Evolutionary conservation across 116 monocot species (phyloP), one percentile per base, ranked within the genome.

Genomic region (Trichopus zeylanicus): DNA sequence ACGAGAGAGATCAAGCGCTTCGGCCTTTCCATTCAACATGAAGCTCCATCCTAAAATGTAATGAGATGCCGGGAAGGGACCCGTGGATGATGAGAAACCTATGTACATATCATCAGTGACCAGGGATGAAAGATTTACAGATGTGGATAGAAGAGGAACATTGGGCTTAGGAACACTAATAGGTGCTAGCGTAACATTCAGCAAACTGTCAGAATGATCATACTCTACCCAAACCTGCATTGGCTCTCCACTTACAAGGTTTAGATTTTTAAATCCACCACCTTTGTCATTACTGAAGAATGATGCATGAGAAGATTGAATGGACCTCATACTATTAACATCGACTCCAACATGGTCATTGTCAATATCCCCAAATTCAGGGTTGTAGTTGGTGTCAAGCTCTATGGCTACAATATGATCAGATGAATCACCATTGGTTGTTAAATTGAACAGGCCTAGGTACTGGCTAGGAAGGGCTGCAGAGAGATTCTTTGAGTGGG

Each of bases 31-130:
- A 29, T 28, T 28, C 15, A 28, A 23, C 27, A 20, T 29, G 7
- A 53, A 53, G 28, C 53, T 53, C 53, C 53, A 53, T 9, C 27
- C 53, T 23, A 53, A 24, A 26, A 53, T 53, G 27, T 53, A 53
- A 27, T 53, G 53, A 24, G 27, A 27, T 26, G 27, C 12, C 10
- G 27, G 25, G 24, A 28, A 20, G 26, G 27, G 10, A 53, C 53
- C 28, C 8, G 25, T 53, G 28, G 53, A 53, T 26, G 53, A 26
- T 13, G 53, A 28, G 53, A 53, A 53, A 28, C 53, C 53, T 10
- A 53, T 27, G 16, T 53, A 53, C 53, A 53, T 28, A 4, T 26
- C 25, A 28, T 53, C 53, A 3, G 12, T 3, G 10, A 53, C 26
- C 25, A 27, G 10, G 12, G 27, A 27, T 26, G 53, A 53, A 16